Evolutionary conservation across 345 rosid species (phyloP), one percentile per base, ranked within the genome.

Genomic region (Dimocarpus longan): DNA sequence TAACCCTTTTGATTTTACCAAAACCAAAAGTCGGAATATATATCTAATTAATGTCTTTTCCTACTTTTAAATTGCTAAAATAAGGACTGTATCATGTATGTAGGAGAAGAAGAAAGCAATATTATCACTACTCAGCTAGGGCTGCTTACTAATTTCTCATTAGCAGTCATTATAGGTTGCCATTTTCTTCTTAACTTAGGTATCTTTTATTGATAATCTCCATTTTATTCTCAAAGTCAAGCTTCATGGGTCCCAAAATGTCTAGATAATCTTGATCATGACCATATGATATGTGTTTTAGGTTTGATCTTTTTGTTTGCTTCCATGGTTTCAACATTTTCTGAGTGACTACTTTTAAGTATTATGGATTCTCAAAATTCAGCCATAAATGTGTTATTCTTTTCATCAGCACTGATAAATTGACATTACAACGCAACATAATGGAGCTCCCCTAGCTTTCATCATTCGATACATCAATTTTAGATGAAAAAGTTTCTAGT

Each of bases 271-370:
- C 2, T 46, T 21, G 21, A 46, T 12, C 28, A n/a, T 68, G 32
- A n/a, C 4, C 71, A 68, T 46, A 24, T 44, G 73, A 43, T 46
- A 22, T 69, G 59, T 69, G 32, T 44, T 46, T n/a, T 46, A 22
- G 73, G 57, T 70, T 48, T 70, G 39, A 70, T 70, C n/a, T 70
- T 70, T 48, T 48, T 70, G 57, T 44, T 70, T 70, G 57, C 1
- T 70, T 70, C 59, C n/a, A 22, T 1, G 3, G 40, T 8, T 46
- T 44, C 8, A 70, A 70, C 71, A n/a, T 8, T 42, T 68, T 68
- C 13, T 40, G 42, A 67, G 19, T 67, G 70, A 44, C n/a, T 12
- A 42, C 13, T 68, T 69, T 11, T 50, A 44, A 16, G 18, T 21
- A 15, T n/a, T 4, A 10, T 42, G 37, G 67, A 64, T 22, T 57